Conservation (phyloP, 2,329 filamentous ascomycete species). For the Penicillium frequentans region DNA sequence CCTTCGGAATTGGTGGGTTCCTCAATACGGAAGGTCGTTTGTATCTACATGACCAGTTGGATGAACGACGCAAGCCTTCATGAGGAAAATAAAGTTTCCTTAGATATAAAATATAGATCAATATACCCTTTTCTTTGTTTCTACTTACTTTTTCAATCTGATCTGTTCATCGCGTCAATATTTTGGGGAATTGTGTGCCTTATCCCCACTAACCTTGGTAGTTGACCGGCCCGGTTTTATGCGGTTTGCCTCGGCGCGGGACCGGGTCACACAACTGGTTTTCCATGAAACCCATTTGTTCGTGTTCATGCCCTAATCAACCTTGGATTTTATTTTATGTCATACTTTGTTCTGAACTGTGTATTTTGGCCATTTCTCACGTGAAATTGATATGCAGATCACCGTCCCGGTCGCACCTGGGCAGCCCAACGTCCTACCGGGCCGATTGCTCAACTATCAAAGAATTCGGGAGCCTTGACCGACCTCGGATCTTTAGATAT, state of each 20-base stretch:
- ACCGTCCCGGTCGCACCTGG: too few relatives aligned
- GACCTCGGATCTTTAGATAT: too few relatives aligned
- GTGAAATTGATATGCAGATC: neutral
- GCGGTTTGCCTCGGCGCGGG: constrained; percentile 15
- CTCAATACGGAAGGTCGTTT: constrained; percentile 62
- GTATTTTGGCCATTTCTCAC: neutral
- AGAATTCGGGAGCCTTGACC: too few relatives aligned
- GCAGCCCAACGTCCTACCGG: too few relatives aligned
- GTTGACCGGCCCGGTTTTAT: constrained; percentile 19
- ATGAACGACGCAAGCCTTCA: constrained; percentile 12
- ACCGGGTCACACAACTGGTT: neutral
- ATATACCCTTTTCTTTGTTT: constrained; percentile 23
- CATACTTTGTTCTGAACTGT: neutral
- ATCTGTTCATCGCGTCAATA: neutral
- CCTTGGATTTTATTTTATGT: neutral
- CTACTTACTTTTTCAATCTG: neutral
- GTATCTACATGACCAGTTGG: constrained; percentile 29
- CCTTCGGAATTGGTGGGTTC: constrained; percentile 84
- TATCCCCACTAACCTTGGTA: neutral
- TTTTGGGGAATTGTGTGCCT: neutral
- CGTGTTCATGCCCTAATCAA: neutral
- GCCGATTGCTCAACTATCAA: too few relatives aligned
- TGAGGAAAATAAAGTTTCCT: neutral
- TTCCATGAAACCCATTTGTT: neutral
- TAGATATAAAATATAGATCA: constrained; percentile 17